Evolutionary conservation across 164 flowering plant genomes (phyloP).

Genomic region (Brasenia schreberi): DNA sequence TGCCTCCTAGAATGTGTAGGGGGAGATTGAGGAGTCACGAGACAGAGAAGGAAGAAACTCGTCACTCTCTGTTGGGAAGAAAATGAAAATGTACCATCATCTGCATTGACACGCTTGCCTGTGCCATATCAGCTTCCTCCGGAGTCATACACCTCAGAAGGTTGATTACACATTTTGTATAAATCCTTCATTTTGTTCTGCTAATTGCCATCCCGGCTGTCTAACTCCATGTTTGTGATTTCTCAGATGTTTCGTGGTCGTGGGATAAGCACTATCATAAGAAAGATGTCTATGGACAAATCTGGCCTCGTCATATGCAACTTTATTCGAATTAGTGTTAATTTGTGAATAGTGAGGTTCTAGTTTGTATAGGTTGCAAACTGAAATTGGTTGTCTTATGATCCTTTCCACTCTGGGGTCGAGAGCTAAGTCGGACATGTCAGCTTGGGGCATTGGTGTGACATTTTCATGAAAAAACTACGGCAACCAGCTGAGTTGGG

Average conservation of each 20-base stretch:
- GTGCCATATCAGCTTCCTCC: slow-evolving; percentile 94
- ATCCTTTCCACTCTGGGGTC: too few relatives aligned
- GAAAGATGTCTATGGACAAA: slow-evolving; percentile 86
- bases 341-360: background rate
- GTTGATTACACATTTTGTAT: slow-evolving; percentile 18
- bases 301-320: slow-evolving; percentile 55
- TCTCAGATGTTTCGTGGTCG: slow-evolving; percentile 92
- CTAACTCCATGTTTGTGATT: background rate
- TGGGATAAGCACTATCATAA: slow-evolving; percentile 73
- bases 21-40: slow-evolving; percentile 4
- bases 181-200: background rate
- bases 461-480: too few relatives aligned
- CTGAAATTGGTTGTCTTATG: too few relatives aligned
- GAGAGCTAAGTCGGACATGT: too few relatives aligned
- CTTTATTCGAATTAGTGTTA: background rate
- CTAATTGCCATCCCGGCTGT: background rate
- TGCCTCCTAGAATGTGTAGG: slow-evolving; percentile 6
- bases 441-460: too few relatives aligned
- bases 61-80: slow-evolving; percentile 55
- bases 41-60: slow-evolving; percentile 18
- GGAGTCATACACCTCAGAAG: slow-evolving; percentile 59
- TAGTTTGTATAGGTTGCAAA: too few relatives aligned
- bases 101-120: slow-evolving; percentile 51
- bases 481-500: too few relatives aligned
- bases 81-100: slow-evolving; percentile 12